Conservation (phyloP, 768 basidiomycete species). For the Ephemerocybe angulata region DNA sequence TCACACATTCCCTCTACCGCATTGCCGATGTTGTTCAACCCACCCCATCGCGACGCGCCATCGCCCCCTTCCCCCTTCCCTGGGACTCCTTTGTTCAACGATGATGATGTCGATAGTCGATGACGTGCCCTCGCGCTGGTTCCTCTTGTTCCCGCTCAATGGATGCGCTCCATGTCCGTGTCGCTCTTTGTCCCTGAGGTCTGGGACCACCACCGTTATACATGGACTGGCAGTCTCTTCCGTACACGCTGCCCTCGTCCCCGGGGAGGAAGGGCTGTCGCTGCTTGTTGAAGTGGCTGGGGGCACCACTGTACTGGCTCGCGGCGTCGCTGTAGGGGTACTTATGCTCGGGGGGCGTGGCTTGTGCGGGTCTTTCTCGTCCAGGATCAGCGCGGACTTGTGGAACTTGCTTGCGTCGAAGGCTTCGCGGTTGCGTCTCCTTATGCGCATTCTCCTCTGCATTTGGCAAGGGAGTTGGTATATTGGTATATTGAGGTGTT, state of each 20-base stretch:
- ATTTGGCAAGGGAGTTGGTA: not conserved
- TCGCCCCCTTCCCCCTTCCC: no score
- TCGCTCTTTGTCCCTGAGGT: no score
- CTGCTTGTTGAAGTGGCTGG: not conserved
- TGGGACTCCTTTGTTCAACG: no score
- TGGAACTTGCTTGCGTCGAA: slow-evolving; percentile 14
- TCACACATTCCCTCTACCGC: no score
- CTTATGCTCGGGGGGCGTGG: slow-evolving; percentile 13
- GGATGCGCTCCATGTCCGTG: no score
- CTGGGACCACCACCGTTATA: not conserved
- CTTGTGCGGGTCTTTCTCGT: slow-evolving; percentile 5
- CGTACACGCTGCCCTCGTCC: not conserved
- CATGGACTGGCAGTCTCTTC: no score
- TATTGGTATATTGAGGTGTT: not conserved
- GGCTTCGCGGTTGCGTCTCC: not conserved
- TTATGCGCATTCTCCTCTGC: not conserved
- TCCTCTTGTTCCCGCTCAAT: no score
- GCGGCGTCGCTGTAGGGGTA: slow-evolving; percentile 9
- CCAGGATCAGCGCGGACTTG: slow-evolving; percentile 12
- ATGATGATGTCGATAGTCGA: no score
- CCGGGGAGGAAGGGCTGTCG: not conserved
- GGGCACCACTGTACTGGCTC: not conserved
- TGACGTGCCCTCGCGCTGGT: no score
- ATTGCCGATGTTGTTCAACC: no score
- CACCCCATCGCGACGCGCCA: no score